These are phyloP conservation scores for Pleurotus salmoneostramineus DNA, from an alignment of 768 basidiomycete species.

Conservation along the genomic window DNA sequence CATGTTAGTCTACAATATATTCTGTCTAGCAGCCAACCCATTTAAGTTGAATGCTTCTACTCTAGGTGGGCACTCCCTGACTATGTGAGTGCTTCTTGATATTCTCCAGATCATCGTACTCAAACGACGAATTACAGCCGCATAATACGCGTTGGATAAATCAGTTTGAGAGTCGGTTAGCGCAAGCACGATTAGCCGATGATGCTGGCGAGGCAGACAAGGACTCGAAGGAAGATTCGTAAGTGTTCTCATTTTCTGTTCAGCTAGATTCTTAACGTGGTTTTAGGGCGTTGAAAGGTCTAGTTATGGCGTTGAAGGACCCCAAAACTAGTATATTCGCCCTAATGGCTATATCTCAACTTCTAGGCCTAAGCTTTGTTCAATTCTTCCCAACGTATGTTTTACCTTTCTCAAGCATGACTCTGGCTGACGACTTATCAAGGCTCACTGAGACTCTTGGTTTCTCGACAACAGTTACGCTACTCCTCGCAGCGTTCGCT, in stretches of 20 bases:
- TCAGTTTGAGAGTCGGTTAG: slow-evolving; percentile 47
- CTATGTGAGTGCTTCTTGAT: too few relatives aligned
- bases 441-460: slow-evolving; percentile 60
- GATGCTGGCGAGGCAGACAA: slow-evolving; percentile 66
- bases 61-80: slow-evolving; percentile 55
- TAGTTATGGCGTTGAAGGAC: slow-evolving; percentile 55
- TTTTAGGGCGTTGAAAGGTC: slow-evolving; percentile 42
- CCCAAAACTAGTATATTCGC: slow-evolving; percentile 51
- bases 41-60: background rate
- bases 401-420: background rate
- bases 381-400: slow-evolving; percentile 57
- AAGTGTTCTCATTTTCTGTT: slow-evolving; percentile 15
- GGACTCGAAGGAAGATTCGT: slow-evolving; percentile 58
- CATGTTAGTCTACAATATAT: slow-evolving; percentile 33
- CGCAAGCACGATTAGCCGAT: slow-evolving; percentile 63
- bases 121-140: slow-evolving; percentile 30
- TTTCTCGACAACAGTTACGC: slow-evolving; percentile 51
- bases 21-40: background rate
- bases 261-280: background rate
- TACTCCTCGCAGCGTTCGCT: slow-evolving; percentile 64
- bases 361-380: slow-evolving; percentile 55
- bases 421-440: background rate
- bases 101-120: slow-evolving; percentile 1
- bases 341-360: slow-evolving; percentile 43
- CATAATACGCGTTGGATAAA: slow-evolving; percentile 60